A percentile compares a stretch with the other conserved stretches of the same genome.
Conservation (phyloP, 352 stramenopile genomes). For the Pythium periplocum region DNA sequence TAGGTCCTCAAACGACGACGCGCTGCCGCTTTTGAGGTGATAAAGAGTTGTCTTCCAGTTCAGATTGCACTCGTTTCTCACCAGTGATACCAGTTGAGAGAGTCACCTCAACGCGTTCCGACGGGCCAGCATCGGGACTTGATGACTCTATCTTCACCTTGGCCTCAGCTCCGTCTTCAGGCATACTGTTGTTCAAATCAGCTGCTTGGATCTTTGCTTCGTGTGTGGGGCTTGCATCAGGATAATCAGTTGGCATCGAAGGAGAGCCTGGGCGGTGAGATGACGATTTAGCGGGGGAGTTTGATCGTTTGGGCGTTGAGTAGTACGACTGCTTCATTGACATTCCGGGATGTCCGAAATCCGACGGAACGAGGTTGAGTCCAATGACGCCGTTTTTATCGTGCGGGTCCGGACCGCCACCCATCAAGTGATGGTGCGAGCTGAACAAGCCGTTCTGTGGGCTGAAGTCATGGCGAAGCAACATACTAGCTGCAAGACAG, state of each 20-base stretch:
- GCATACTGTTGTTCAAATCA: too few species aligned
- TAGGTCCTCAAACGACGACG: conserved; percentile 3
- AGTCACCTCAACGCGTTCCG: too few species aligned
- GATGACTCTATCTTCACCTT: too few species aligned
- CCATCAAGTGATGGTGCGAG: conserved; percentile 36
- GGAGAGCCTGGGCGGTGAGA: conserved; percentile 23
- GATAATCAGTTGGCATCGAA: too few species aligned
- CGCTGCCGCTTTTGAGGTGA: conserved; percentile 15
- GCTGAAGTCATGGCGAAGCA: conserved; percentile 67
- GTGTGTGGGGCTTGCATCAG: too few species aligned
- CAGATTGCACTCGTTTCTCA: conserved; percentile 9
- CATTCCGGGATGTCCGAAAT: conserved; percentile 31
- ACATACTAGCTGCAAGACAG: conserved; percentile 42
- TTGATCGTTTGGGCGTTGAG: conserved; percentile 16
- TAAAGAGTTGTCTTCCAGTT: conserved; percentile 4
- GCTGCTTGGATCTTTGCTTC: too few species aligned
- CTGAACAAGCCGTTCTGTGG: conserved; percentile 48
- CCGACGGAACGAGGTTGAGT: conserved; percentile 52
- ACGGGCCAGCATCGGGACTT: too few species aligned
- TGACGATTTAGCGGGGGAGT: conserved; percentile 29
- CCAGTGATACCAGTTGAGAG: neutral
- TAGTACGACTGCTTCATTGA: conserved; percentile 32
- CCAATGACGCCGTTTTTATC: conserved; percentile 54
- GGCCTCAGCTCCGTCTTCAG: too few species aligned
- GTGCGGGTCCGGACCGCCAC: conserved; percentile 28